Conservation (phyloP, 176 grass and related monocot species). For the Elymus sibiricus region DNA sequence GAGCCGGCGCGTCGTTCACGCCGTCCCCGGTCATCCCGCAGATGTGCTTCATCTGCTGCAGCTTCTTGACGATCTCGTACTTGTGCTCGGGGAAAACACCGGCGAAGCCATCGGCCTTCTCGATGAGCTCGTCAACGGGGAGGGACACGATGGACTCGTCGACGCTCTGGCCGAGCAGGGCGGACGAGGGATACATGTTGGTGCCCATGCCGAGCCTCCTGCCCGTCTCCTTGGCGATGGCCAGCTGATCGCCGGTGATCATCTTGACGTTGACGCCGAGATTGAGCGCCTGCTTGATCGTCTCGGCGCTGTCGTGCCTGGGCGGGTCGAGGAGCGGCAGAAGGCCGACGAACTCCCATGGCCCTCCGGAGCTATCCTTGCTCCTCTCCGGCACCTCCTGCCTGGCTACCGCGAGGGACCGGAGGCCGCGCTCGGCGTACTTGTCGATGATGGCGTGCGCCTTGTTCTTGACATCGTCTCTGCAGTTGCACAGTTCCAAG, state of each 20-base stretch:
- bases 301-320: conserved; percentile 89
- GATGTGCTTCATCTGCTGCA: conserved; percentile 94
- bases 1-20: conserved; percentile 89
- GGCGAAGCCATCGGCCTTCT: conserved; percentile 95
- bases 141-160: conserved; percentile 61
- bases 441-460: conserved; percentile 73
- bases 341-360: conserved; percentile 82
- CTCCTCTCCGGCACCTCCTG: conserved; percentile 75
- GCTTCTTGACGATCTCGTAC: conserved; percentile 92
- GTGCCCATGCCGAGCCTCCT: conserved; percentile 94
- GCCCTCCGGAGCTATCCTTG: conserved; percentile 62
- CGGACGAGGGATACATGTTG: conserved; percentile 98
- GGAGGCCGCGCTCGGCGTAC: conserved; percentile 83
- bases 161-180: conserved; percentile 64
- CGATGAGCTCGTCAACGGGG: conserved; percentile 78
- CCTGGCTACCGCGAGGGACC: conserved; percentile 70
- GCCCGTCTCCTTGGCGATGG: conserved; percentile 96
- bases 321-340: conserved; percentile 91
- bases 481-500: conserved; percentile 59
- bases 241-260: conserved; percentile 98
- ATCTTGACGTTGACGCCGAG: conserved; percentile 99
- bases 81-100: conserved; percentile 98
- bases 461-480: conserved; percentile 39
- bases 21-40: conserved; percentile 98
- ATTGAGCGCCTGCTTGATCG: conserved; percentile 73